Conservation (phyloP, 345 rosid genomes). For the Excoecaria agallocha region DNA sequence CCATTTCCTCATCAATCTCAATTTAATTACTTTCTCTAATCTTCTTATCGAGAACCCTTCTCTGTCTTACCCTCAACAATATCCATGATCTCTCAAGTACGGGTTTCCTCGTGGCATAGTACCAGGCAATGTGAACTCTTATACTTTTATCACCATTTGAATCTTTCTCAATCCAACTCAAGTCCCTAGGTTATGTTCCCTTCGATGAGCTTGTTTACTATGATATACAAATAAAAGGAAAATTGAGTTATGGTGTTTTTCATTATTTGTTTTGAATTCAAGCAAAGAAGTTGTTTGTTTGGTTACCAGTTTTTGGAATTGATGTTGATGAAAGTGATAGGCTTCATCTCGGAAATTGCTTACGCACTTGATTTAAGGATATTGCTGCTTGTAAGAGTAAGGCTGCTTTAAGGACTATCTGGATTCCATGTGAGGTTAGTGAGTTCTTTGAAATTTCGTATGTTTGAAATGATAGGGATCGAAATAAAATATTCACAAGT, state of each 20-base stretch:
- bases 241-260: constrained; percentile 57
- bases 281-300: constrained; percentile 61
- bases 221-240: constrained; percentile 51
- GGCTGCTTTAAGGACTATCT: constrained; percentile 20
- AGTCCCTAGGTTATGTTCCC: constrained; percentile 48
- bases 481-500: too few species aligned
- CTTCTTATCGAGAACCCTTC: too few species aligned
- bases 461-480: too few species aligned
- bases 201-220: constrained; percentile 58
- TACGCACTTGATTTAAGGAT: constrained; percentile 44
- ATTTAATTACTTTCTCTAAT: too few species aligned
- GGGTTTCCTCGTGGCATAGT: constrained; percentile 73
- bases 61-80: constrained; percentile 6
- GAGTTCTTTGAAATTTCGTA: too few species aligned
- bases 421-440: constrained; percentile 33
- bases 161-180: constrained; percentile 46
- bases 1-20: too few species aligned
- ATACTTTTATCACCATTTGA: constrained; percentile 43
- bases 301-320: constrained; percentile 66
- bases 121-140: constrained; percentile 59
- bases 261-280: constrained; percentile 54
- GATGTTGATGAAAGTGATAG: constrained; percentile 29
- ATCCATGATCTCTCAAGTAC: constrained; percentile 60
- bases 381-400: constrained; percentile 55
- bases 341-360: constrained; percentile 62